Percentiles rank a stretch among this genome's conserved stretches.
Conservation (phyloP, 2,329 filamentous ascomycete species). For the Aotearoamyces nothofagi region DNA sequence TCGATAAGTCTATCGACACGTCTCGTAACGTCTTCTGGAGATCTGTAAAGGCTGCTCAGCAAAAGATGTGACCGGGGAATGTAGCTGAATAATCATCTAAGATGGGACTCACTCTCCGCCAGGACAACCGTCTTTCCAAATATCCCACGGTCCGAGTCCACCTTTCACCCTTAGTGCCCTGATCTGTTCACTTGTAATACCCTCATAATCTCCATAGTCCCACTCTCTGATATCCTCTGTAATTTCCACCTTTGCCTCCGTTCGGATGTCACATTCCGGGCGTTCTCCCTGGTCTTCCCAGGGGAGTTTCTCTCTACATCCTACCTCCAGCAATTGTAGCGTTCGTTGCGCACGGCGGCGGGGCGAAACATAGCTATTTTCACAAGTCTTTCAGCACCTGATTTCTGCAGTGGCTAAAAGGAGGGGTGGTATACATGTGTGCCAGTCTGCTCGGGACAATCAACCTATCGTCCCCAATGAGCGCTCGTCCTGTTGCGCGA, state of each 20-base stretch:
- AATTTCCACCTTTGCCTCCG: constrained; percentile 45
- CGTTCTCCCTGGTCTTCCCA: constrained; percentile 41
- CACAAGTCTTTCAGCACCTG: constrained; percentile 1
- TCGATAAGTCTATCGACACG: constrained; percentile 63
- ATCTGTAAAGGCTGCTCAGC: constrained; percentile 4
- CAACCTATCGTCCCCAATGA: constrained; percentile 71
- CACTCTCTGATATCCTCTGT: constrained; percentile 67
- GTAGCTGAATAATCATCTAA: background rate
- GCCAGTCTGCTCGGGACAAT: constrained; percentile 71
- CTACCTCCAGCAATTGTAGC: constrained; percentile 74
- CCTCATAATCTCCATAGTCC: constrained; percentile 83
- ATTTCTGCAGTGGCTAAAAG: background rate
- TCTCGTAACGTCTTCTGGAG: constrained; percentile 49
- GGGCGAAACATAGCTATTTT: constrained; percentile 63
- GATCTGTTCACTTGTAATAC: constrained; percentile 59
- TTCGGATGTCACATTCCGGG: constrained; percentile 26
- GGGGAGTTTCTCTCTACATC: constrained; percentile 51
- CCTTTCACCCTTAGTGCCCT: constrained; percentile 36
- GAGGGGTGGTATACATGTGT: constrained; percentile 47
- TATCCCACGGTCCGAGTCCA: constrained; percentile 57
- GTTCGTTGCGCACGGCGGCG: constrained; percentile 73
- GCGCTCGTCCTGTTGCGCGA: constrained; percentile 61
- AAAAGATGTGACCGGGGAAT: no score
- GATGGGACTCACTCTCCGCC: constrained; percentile 43
- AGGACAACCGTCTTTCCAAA: constrained; percentile 79